phyloP scores from a whole-genome alignment of 1,139 yeast genomes.

The Taphrina confusa region DNA sequence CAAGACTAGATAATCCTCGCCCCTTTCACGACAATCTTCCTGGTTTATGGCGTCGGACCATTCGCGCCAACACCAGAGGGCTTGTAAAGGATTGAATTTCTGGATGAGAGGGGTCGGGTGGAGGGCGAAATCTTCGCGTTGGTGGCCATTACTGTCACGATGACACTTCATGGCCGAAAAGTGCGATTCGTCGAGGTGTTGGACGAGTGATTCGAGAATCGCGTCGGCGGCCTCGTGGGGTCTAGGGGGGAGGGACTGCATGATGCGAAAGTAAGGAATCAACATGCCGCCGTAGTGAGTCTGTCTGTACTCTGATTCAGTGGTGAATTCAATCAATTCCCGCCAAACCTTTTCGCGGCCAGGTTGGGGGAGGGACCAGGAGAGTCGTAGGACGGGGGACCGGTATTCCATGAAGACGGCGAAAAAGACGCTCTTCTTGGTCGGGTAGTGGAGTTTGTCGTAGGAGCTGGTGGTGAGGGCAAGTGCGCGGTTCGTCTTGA shows the following conservation, averaged over 20 bases:
- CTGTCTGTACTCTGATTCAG: not conserved
- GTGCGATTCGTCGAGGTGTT: not conserved
- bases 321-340: not conserved
- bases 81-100: not conserved
- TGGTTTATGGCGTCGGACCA: constrained; percentile 3
- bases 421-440: not conserved
- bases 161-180: not conserved
- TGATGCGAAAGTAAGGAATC: constrained; percentile 11
- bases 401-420: not conserved
- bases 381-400: not conserved
- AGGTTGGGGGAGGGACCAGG: not conserved
- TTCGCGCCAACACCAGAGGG: constrained; percentile 11
- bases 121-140: constrained; percentile 10
- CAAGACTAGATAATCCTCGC: too few species aligned
- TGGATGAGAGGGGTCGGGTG: not conserved
- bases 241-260: constrained; percentile 4
- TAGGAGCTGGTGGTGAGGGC: not conserved
- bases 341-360: not conserved
- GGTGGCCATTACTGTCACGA: constrained; percentile 17
- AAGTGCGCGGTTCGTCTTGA: constrained; percentile 6
- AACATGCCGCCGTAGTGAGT: not conserved
- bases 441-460: not conserved
- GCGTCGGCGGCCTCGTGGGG: not conserved
- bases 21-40: not conserved
- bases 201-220: not conserved